Percentiles rank a stretch among this genome's conserved stretches.
Conservation (phyloP, 192 early-diverging fungal species). For the Linnemannia exigua region DNA sequence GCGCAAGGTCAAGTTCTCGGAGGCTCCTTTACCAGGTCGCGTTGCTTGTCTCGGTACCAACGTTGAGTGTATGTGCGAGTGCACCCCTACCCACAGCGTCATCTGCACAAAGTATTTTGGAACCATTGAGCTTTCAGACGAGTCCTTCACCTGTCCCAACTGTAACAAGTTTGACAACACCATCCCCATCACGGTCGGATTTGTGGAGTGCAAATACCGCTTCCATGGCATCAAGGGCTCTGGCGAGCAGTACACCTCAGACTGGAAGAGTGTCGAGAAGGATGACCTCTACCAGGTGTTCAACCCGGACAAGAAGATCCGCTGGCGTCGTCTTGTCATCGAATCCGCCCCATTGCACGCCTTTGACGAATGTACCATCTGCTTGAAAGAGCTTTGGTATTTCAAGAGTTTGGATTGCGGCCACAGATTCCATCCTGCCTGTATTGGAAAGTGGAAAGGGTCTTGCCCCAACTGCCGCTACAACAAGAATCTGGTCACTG, state of each 20-base stretch:
- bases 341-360: neutral
- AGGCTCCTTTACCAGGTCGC: neutral
- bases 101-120: constrained; percentile 6
- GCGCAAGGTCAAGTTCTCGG: neutral
- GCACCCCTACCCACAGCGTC: constrained; percentile 1
- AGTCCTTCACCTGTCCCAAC: constrained; percentile 8
- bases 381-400: neutral
- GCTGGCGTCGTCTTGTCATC: neutral
- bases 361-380: neutral
- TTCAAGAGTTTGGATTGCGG: neutral
- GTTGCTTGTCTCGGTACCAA: neutral
- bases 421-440: neutral
- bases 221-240: constrained; percentile 12
- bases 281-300: constrained; percentile 14
- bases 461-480: constrained; percentile 2
- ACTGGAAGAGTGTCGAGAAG: neutral
- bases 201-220: constrained; percentile 13
- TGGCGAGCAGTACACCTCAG: constrained; percentile 9
- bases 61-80: constrained; percentile 24
- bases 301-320: neutral
- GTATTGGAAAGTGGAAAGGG: neutral
- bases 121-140: neutral
- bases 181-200: constrained; percentile 10
- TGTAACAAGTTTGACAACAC: neutral
- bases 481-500: constrained; percentile 3